Evolutionary conservation across 306 rosid species (phyloP).

Genomic region (Trifolium pratense): DNA sequence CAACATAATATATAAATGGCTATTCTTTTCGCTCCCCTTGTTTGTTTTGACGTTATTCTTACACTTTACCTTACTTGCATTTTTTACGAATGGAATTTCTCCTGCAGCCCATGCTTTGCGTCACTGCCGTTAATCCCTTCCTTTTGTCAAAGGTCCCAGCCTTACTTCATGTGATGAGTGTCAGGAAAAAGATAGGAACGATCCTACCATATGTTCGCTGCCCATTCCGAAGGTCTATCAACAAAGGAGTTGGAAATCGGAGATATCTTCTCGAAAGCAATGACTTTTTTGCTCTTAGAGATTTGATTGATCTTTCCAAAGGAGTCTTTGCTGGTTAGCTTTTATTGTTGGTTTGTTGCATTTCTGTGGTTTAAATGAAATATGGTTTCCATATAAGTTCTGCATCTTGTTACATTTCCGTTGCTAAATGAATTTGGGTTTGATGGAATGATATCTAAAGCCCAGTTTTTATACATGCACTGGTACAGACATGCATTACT

Average conservation of each 20-base stretch:
- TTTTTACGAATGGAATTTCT: constrained; percentile 43
- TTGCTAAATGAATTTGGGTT: constrained; percentile 19
- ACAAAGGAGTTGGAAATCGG: constrained; percentile 82
- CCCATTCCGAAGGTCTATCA: constrained; percentile 80
- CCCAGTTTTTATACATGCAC: constrained; percentile 10
- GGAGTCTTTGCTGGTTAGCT: constrained; percentile 95
- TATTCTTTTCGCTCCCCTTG: constrained; percentile 9
- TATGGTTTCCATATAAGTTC: constrained; percentile 12
- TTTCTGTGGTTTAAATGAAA: constrained; percentile 13
- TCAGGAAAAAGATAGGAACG: constrained; percentile 82
- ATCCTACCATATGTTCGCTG: constrained; percentile 89
- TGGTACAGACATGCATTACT: constrained; percentile 18
- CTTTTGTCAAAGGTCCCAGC: constrained; percentile 96
- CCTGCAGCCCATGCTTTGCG: constrained; percentile 99
- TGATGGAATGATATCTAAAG: constrained; percentile 36
- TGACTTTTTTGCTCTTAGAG: constrained; percentile 96
- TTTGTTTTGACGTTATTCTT: constrained; percentile 27
- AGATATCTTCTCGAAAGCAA: constrained; percentile 91
- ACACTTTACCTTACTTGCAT: neutral
- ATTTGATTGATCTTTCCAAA: constrained; percentile 95
- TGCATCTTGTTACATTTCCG: constrained; percentile 6
- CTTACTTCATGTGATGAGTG: constrained; percentile 76
- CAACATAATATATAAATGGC: constrained; percentile 7
- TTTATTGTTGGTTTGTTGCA: constrained; percentile 34
- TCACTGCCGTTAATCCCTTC: constrained; percentile 96